Percentiles rank a stretch among this genome's conserved stretches.
These are phyloP conservation scores for Craterostigma plantagineum DNA, from an alignment of 257 asterid genomes.

Conservation along the genomic window DNA sequence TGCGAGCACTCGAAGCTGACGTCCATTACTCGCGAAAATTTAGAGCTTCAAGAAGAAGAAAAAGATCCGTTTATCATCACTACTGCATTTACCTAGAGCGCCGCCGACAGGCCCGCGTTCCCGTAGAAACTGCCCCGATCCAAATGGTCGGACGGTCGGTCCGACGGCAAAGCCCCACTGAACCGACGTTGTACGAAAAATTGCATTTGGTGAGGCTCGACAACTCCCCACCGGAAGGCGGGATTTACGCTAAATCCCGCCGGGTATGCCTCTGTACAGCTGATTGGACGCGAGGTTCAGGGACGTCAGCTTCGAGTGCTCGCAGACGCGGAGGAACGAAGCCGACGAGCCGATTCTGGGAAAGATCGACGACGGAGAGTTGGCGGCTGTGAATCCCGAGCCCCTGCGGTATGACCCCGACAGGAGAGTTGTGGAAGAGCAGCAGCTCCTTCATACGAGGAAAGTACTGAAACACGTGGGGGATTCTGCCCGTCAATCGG, in stretches of 20 bases:
- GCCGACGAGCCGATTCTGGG: slow-evolving; percentile 49
- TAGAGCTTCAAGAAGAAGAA: slow-evolving; percentile 12
- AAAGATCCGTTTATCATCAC: too few relatives aligned
- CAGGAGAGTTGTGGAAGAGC: slow-evolving; percentile 52
- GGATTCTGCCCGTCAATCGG: slow-evolving; percentile 68
- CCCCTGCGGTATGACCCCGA: slow-evolving; percentile 55
- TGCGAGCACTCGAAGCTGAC: too few relatives aligned
- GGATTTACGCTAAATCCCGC: slow-evolving; percentile 37
- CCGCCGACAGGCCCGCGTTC: slow-evolving; percentile 67
- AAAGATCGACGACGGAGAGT: slow-evolving; percentile 82
- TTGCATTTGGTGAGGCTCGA: slow-evolving; percentile 71
- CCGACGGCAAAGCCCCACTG: slow-evolving; percentile 50
- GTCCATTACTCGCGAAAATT: too few relatives aligned
- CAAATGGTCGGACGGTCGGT: slow-evolving; percentile 56
- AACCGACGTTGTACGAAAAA: slow-evolving; percentile 30
- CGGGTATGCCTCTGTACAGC: slow-evolving; percentile 49
- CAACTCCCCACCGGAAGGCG: slow-evolving; percentile 46
- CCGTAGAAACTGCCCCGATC: slow-evolving; percentile 57
- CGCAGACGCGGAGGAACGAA: slow-evolving; percentile 59
- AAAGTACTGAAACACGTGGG: slow-evolving; percentile 56
- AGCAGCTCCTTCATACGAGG: slow-evolving; percentile 40
- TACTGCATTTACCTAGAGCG: slow-evolving; percentile 43
- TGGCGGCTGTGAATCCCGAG: slow-evolving; percentile 47
- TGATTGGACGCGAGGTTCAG: slow-evolving; percentile 59
- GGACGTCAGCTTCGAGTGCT: slow-evolving; percentile 33